Base-by-base conservation (phyloP, 768 basidiomycete genomes). In the Rhodotorula paludigena region DNA sequence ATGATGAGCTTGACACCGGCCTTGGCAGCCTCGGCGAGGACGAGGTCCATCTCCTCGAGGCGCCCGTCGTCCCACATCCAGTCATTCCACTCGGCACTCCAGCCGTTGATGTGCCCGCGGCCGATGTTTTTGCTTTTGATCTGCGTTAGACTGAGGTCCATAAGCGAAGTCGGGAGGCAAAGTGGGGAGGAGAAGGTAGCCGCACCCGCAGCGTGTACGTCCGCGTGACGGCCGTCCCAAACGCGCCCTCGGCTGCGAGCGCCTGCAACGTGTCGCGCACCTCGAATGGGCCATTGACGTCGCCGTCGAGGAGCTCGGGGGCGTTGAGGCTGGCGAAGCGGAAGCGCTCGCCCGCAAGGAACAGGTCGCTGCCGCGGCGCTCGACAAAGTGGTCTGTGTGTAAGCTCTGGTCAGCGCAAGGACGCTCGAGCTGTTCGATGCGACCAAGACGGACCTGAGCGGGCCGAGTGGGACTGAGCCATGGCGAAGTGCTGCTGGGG, bases 261-360 rank as follows among this genome's bases (percentile, higher is more conserved):
- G 66, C 67, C n/a, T 62, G 36, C 39, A 74, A 66, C 30, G 73
- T 71, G 32, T 76, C 67, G 44, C 57, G 49, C 2, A 69, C 57
- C 56, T 76, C 75, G 36, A 69, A 76, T 28, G 45, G n/a, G 2
- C 58, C 61, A 39, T 69, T 63, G 38, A 56, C 55, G 28, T 74
- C 69, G 10, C 72, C 72, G 49, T 74, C 73, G 42, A 74, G 63
- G 11, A 76, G 68, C 45, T 74, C 72, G 10, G 75, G 75, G 1
- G 70, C 70, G 60, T 74, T 74, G 48, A 76, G 38, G 18, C 49
- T 42, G 6, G 71, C 71, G 66, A 74, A 75, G 18, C 73, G 65
- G 70, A 75, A 75, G 8, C 48, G 57, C 18, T 36, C 25, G 14
- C 70, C 70, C 44, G 36, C 67, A 23, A 70, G 54, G 49, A 47